Conservation (phyloP, 2,329 filamentous ascomycete species). For the Thelonectria olida region DNA sequence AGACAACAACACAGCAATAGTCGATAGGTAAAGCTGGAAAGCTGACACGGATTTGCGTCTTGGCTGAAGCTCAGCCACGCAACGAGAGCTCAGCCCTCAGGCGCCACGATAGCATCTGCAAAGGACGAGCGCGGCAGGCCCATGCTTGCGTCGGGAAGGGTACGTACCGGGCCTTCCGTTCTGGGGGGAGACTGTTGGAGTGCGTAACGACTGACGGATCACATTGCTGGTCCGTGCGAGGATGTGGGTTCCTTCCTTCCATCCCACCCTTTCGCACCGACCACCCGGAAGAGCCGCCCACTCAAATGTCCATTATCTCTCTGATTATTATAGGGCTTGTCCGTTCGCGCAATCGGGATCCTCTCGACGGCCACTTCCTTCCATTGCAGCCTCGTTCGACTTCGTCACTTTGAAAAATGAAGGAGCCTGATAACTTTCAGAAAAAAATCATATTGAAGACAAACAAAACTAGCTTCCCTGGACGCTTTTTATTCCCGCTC, state of each 20-base stretch:
- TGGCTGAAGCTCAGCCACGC: slow-evolving; percentile 35
- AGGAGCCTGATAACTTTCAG: too few relatives aligned
- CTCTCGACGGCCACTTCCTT: too few relatives aligned
- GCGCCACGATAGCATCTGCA: slow-evolving; percentile 22
- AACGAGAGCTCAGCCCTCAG: slow-evolving; percentile 28
- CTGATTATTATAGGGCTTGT: too few relatives aligned
- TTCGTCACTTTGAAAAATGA: too few relatives aligned
- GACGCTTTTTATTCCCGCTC: background rate
- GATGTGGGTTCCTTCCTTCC: background rate
- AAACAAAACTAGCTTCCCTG: background rate
- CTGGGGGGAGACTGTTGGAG: background rate
- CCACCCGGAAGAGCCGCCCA: background rate
- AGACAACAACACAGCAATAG: background rate
- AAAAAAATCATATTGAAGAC: too few relatives aligned
- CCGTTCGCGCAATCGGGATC: too few relatives aligned
- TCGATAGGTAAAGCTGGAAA: background rate
- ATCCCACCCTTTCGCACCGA: background rate
- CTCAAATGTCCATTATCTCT: too few relatives aligned
- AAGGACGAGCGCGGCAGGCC: background rate
- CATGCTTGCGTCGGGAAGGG: background rate
- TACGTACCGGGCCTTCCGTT: slow-evolving; percentile 3
- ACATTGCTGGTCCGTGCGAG: background rate
- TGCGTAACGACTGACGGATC: background rate
- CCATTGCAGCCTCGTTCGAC: too few relatives aligned
- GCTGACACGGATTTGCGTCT: slow-evolving; percentile 12